Conservation (phyloP, 805 yeast species). For the Pichia heedii region DNA sequence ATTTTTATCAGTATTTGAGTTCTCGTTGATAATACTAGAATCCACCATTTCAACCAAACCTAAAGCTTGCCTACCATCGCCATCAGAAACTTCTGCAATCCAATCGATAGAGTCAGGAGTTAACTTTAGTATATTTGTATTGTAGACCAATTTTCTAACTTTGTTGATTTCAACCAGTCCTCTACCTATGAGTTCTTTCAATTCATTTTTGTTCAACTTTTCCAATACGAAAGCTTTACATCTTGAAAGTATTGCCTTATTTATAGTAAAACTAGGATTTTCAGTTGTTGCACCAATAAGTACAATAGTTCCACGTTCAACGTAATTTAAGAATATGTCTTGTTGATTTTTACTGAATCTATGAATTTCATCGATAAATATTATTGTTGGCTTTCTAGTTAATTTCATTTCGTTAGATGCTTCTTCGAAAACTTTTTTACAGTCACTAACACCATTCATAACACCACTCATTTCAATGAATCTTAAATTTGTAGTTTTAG, state of each 20-base stretch:
- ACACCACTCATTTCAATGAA: constrained; percentile 86
- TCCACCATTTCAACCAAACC: constrained; percentile 70
- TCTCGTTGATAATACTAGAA: constrained; percentile 33
- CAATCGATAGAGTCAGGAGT: constrained; percentile 52
- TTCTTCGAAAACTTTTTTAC: constrained; percentile 52
- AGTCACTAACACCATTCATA: constrained; percentile 53
- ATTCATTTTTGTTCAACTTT: constrained; percentile 41
- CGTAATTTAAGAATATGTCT: constrained; percentile 73
- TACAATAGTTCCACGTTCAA: constrained; percentile 74
- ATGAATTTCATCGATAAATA: constrained; percentile 91
- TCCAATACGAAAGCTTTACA: constrained; percentile 71
- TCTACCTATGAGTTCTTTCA: constrained; percentile 41
- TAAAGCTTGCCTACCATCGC: constrained; percentile 81
- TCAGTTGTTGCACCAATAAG: constrained; percentile 97
- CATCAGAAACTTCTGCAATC: constrained; percentile 66
- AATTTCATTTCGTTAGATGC: constrained; percentile 36
- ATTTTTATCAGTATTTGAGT: not conserved
- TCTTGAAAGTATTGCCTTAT: constrained; percentile 75
- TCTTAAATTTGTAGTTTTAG: constrained; percentile 41
- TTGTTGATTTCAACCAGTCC: constrained; percentile 55
- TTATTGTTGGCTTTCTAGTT: constrained; percentile 48
- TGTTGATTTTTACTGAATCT: constrained; percentile 82
- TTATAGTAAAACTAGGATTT: constrained; percentile 76
- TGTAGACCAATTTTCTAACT: constrained; percentile 44
- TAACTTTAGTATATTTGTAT: constrained; percentile 43